Conservation (phyloP, 352 stramenopile genomes). For the Globisporangium abappressorium region DNA sequence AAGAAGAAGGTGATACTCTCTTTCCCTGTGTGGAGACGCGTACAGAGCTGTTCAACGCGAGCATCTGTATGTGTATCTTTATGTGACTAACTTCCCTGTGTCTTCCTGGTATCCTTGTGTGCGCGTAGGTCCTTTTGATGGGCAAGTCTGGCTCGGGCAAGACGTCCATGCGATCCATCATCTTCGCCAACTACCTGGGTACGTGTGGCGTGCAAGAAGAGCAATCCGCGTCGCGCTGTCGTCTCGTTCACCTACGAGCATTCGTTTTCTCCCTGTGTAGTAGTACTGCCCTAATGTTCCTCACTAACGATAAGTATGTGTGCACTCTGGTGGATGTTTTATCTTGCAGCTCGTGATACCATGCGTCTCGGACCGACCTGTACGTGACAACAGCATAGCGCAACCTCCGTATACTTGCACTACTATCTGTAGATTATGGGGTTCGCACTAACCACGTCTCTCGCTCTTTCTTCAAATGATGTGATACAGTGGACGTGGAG, state of each 20-base stretch:
- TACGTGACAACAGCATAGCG: conserved; percentile 28
- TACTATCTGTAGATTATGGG: no score
- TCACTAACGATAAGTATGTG: not conserved
- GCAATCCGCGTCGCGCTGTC: no score
- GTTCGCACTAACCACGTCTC: no score
- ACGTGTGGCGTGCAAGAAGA: conserved; percentile 1
- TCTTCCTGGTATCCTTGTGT: not conserved
- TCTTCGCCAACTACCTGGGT: conserved; percentile 99
- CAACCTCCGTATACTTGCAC: not conserved
- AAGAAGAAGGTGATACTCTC: conserved; percentile 53
- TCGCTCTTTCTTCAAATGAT: conserved; percentile 4
- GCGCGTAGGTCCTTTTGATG: conserved; percentile 91
- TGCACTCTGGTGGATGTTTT: not conserved
- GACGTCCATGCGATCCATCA: conserved; percentile 99
- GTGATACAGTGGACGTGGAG: conserved; percentile 84
- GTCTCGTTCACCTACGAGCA: no score
- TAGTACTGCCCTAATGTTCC: no score
- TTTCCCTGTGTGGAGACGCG: not conserved
- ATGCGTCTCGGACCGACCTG: conserved; percentile 95
- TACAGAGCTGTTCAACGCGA: no score
- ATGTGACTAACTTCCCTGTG: not conserved
- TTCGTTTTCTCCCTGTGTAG: no score
- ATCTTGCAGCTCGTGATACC: conserved; percentile 89
- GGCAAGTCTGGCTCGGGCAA: conserved; percentile 96
- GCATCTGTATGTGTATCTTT: not conserved